Evolutionary conservation across 169 alveolate species (phyloP).

Genomic region (Plasmodium blacklocki): DNA sequence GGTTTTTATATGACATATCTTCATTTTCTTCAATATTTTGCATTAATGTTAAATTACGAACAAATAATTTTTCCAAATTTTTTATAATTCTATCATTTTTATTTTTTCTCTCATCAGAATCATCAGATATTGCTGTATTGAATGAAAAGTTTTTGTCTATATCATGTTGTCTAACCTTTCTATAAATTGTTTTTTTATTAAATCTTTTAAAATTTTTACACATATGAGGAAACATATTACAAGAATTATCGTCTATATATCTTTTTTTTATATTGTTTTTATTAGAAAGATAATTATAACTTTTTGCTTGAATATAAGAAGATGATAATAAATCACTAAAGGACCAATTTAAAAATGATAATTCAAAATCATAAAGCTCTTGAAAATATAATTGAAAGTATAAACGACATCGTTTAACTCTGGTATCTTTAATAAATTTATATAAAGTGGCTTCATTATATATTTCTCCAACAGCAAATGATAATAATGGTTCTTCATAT

Average conservation of each 20-base stretch:
- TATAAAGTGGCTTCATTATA: conserved; percentile 82
- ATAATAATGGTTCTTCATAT: conserved; percentile 83
- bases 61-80: conserved; percentile 35
- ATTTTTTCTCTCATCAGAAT: conserved; percentile 20
- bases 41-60: conserved; percentile 56
- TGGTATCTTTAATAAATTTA: conserved; percentile 78
- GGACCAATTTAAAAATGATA: conserved; percentile 81
- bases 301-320: conserved; percentile 36
- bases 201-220: conserved; percentile 6
- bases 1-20: conserved; percentile 42
- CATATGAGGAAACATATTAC: conserved; percentile 18
- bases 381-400: conserved; percentile 84
- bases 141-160: conserved; percentile 19
- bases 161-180: background rate
- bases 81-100: conserved; percentile 26
- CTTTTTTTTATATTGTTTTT: conserved; percentile 18
- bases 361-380: conserved; percentile 85
- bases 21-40: conserved; percentile 47
- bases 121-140: conserved; percentile 17
- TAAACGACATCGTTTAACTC: conserved; percentile 79
- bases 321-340: conserved; percentile 78
- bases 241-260: conserved; percentile 5
- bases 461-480: conserved; percentile 83
- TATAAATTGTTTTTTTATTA: conserved; percentile 32
- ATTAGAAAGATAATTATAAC: conserved; percentile 34